phyloP scores from a whole-genome alignment of 306 rosid genomes.

The Senna siamea region DNA sequence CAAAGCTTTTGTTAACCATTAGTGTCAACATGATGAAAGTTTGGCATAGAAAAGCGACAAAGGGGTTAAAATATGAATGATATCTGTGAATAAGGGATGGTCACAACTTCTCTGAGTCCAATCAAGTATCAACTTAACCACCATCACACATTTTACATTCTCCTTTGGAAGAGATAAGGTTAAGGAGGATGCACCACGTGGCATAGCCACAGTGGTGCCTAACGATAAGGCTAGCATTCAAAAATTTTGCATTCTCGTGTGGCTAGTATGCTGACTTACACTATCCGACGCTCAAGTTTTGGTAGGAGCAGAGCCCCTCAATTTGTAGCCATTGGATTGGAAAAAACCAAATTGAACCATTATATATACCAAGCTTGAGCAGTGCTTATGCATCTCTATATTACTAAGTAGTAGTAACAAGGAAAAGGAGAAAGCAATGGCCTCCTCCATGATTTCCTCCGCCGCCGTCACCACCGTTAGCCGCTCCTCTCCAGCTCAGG shows the following conservation, averaged over 20 bases:
- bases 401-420: not conserved
- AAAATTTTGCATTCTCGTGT: no score
- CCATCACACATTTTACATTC: constrained; percentile 62
- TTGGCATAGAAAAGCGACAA: constrained; percentile 24
- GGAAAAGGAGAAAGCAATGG: constrained; percentile 51
- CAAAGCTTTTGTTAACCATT: not conserved
- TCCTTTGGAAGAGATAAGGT: constrained; percentile 60
- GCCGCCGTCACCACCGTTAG: constrained; percentile 54
- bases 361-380: constrained; percentile 40
- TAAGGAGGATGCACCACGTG: constrained; percentile 49
- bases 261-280: no score
- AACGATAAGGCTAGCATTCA: constrained; percentile 55
- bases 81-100: constrained; percentile 24
- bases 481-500: constrained; percentile 58
- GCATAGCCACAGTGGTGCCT: constrained; percentile 46
- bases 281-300: no score
- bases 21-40: not conserved
- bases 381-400: not conserved
- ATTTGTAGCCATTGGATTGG: no score
- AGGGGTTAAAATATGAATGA: constrained; percentile 7
- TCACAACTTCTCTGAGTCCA: constrained; percentile 30
- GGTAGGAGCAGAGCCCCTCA: no score
- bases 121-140: constrained; percentile 34
- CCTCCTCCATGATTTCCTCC: constrained; percentile 63
- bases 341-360: no score